Percentiles rank a stretch among this genome's conserved stretches.
Evolutionary conservation across 306 rosid genomes (phyloP).

Genomic region (Cajanus cajan): DNA sequence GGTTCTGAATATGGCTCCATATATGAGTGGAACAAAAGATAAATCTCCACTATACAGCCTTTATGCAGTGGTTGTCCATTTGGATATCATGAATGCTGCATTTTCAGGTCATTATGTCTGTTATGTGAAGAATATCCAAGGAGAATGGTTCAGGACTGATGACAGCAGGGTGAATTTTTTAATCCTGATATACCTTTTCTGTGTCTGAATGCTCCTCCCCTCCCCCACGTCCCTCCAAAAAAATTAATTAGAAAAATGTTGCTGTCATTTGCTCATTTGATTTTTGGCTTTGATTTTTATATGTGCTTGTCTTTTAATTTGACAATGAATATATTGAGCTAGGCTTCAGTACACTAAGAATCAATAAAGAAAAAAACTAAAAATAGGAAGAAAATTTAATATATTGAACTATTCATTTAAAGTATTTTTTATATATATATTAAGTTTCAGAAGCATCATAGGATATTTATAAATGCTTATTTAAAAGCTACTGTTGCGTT

Average conservation of each 20-base stretch:
- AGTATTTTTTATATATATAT: neutral
- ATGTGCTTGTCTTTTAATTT: neutral
- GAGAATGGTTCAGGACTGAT: slow-evolving; percentile 69
- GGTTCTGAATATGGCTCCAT: slow-evolving; percentile 65
- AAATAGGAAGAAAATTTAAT: neutral
- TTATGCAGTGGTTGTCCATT: slow-evolving; percentile 80
- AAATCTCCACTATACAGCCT: slow-evolving; percentile 60
- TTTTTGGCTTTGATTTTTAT: slow-evolving; percentile 12
- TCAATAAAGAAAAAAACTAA: neutral
- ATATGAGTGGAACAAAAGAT: slow-evolving; percentile 58
- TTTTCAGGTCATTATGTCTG: slow-evolving; percentile 79
- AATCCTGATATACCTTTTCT: neutral
- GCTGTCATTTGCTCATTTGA: neutral
- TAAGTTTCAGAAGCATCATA: neutral
- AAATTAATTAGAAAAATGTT: neutral
- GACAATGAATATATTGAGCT: neutral
- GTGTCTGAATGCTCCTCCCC: neutral
- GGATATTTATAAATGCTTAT: neutral
- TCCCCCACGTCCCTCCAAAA: neutral
- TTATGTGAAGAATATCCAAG: slow-evolving; percentile 61
- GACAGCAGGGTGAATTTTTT: slow-evolving; percentile 64
- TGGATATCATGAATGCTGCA: slow-evolving; percentile 70
- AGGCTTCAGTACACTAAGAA: neutral
- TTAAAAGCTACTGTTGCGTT: neutral
- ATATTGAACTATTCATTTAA: neutral